Conservation (phyloP, 2,329 filamentous ascomycete genomes). For the Colletotrichum spaethianum region DNA sequence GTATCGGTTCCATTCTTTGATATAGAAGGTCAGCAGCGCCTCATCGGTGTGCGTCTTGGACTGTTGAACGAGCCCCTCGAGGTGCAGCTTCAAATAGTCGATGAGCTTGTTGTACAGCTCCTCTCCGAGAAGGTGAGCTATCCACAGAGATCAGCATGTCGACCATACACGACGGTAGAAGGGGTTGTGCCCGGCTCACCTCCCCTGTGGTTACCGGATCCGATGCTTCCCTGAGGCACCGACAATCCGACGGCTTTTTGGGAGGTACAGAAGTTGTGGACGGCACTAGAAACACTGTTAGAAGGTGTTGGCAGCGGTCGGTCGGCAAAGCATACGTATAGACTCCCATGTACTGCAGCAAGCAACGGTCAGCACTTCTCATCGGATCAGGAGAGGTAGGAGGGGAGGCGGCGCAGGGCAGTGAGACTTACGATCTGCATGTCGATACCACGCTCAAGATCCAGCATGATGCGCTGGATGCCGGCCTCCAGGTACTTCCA, state of each 20-base stretch:
- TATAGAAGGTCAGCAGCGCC: slow-evolving; percentile 92
- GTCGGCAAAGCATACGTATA: slow-evolving; percentile 76
- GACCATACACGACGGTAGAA: slow-evolving; percentile 16
- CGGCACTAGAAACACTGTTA: slow-evolving; percentile 72
- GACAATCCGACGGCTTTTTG: slow-evolving; percentile 87
- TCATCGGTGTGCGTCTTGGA: slow-evolving; percentile 90
- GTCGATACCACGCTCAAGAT: slow-evolving; percentile 92
- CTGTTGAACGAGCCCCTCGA: slow-evolving; percentile 77
- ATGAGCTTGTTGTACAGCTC: slow-evolving; percentile 95
- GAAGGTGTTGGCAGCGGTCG: slow-evolving; percentile 36
- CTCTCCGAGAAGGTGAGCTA: slow-evolving; percentile 94
- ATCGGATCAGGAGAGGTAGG: slow-evolving; percentile 15
- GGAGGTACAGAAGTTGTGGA: slow-evolving; percentile 99
- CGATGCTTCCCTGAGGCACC: slow-evolving; percentile 50
- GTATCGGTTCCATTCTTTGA: slow-evolving; percentile 96
- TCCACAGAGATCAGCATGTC: slow-evolving; percentile 26
- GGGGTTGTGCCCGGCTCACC: slow-evolving; percentile 61
- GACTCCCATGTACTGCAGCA: slow-evolving; percentile 87
- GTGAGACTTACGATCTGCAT: slow-evolving; percentile 82
- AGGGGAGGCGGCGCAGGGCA: slow-evolving; percentile 32
- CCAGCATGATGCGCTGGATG: slow-evolving; percentile 93
- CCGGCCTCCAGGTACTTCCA: slow-evolving; percentile 92
- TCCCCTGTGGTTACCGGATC: slow-evolving; percentile 76
- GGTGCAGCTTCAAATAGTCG: slow-evolving; percentile 84
- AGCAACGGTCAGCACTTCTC: slow-evolving; percentile 28